These are phyloP conservation scores for Pisolithus microcarpus DNA, from an alignment of 768 basidiomycete species.

Conservation along the genomic window DNA sequence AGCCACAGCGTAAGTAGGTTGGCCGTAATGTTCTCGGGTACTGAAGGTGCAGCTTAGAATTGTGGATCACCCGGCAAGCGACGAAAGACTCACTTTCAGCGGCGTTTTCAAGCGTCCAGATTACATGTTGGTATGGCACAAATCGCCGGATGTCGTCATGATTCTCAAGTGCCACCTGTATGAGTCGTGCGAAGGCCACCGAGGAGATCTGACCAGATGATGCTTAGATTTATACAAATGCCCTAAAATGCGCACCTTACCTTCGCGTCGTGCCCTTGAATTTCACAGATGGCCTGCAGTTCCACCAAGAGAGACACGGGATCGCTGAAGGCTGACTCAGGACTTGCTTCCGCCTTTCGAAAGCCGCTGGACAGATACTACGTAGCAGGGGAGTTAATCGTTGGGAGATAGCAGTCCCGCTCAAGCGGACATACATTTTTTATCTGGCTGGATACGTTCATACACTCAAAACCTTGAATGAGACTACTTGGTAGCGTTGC, in stretches of 20 bases:
- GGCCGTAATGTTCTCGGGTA: slow-evolving; percentile 23
- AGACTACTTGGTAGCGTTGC: slow-evolving; percentile 13
- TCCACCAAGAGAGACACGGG: slow-evolving; percentile 21
- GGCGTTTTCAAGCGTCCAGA: slow-evolving; percentile 40
- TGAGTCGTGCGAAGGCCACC: slow-evolving; percentile 29
- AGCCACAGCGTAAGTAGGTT: slow-evolving; percentile 44
- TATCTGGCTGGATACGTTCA: slow-evolving; percentile 14
- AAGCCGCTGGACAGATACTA: slow-evolving; percentile 14
- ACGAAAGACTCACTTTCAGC: slow-evolving; percentile 30
- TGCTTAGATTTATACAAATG: neutral
- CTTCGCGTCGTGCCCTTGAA: slow-evolving; percentile 6
- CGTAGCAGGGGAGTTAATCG: neutral
- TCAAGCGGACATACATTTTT: slow-evolving; percentile 12
- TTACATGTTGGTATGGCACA: slow-evolving; percentile 48
- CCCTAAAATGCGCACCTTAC: slow-evolving; percentile 9
- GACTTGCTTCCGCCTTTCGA: neutral
- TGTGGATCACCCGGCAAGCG: neutral
- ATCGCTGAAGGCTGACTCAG: slow-evolving; percentile 5
- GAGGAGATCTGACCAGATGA: slow-evolving; percentile 7
- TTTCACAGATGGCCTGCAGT: slow-evolving; percentile 15
- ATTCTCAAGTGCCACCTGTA: slow-evolving; percentile 32
- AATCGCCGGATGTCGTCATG: slow-evolving; percentile 37
- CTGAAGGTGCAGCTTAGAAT: slow-evolving; percentile 17
- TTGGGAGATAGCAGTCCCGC: neutral
- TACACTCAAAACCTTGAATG: slow-evolving; percentile 4